Conservation (phyloP, 2,329 filamentous ascomycete genomes). For the Elsinoe australis region DNA sequence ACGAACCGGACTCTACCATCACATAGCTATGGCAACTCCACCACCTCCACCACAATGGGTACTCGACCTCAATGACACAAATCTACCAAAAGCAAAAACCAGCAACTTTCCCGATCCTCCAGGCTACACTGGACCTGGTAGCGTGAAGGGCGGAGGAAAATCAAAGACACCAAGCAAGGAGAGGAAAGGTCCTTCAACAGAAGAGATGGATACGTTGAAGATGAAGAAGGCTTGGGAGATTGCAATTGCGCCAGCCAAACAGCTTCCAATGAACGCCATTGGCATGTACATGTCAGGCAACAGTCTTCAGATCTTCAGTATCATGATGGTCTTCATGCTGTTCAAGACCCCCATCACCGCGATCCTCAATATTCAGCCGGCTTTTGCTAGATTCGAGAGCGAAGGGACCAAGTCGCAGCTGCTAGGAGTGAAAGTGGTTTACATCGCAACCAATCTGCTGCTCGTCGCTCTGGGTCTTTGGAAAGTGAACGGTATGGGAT, state of each 20-base stretch:
- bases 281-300: conserved; percentile 99
- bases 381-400: conserved; percentile 87
- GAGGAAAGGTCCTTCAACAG: conserved; percentile 62
- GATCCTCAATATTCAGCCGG: conserved; percentile 70
- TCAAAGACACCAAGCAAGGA: conserved; percentile 27
- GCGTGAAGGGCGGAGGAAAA: conserved; percentile 19
- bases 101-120: conserved; percentile 72
- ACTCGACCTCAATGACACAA: conserved; percentile 64
- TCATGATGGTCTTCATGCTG: conserved; percentile 99
- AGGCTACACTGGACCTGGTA: conserved; percentile 57
- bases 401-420: conserved; percentile 66
- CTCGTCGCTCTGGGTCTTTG: conserved; percentile 81
- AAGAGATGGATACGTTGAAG: conserved; percentile 92
- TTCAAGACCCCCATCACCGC: conserved; percentile 95
- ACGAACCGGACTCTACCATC: too few species aligned
- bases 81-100: conserved; percentile 58
- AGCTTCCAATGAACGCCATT: conserved; percentile 93
- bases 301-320: conserved; percentile 95
- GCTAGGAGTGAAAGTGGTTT: conserved; percentile 76
- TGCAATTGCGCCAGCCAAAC: conserved; percentile 85
- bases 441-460: conserved; percentile 77
- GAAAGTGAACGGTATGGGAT: conserved; percentile 95
- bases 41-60: conserved; percentile 70
- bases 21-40: conserved; percentile 26
- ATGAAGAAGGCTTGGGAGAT: conserved; percentile 99